phyloP scores from a whole-genome alignment of 2,329 filamentous ascomycete genomes.

The Hysterium pulicare region DNA sequence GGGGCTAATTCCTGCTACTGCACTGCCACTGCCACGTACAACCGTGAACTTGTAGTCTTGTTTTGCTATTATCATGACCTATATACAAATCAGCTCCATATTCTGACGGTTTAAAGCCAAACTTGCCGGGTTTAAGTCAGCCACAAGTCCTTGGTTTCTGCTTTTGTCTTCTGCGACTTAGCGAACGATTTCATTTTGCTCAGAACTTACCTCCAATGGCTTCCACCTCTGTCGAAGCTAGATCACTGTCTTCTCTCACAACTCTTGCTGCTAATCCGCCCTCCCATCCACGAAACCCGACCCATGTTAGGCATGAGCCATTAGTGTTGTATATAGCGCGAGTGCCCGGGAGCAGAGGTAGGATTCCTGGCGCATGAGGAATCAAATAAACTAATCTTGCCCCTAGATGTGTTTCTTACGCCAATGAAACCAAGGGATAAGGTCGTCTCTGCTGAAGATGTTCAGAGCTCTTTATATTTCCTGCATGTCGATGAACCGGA shows the following conservation, averaged over 20 bases:
- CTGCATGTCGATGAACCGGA: constrained; percentile 72
- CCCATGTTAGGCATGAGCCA: constrained; percentile 64
- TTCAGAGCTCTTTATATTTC: constrained; percentile 86
- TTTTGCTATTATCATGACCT: too few relatives aligned
- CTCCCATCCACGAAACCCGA: constrained; percentile 74
- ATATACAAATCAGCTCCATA: too few relatives aligned
- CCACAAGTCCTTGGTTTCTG: too few relatives aligned
- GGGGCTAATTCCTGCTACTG: too few relatives aligned
- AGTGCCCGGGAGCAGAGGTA: constrained; percentile 86
- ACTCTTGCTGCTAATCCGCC: constrained; percentile 82
- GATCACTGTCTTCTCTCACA: constrained; percentile 76
- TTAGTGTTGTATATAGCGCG: constrained; percentile 87
- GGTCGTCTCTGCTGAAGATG: constrained; percentile 82
- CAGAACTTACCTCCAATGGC: constrained; percentile 32
- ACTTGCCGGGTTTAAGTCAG: too few relatives aligned
- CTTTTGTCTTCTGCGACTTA: too few relatives aligned
- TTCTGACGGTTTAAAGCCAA: too few relatives aligned
- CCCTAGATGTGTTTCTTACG: constrained; percentile 81
- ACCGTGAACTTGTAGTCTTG: too few relatives aligned
- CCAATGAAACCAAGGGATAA: constrained; percentile 85
- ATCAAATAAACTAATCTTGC: constrained; percentile 13
- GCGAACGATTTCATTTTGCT: too few relatives aligned
- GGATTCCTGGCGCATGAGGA: constrained; percentile 1
- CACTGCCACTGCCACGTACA: too few relatives aligned
- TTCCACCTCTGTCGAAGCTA: constrained; percentile 63